Evolutionary conservation across 495 filamentous ascomycete genomes (phyloP).

Genomic region (Aspergillus steynii): DNA sequence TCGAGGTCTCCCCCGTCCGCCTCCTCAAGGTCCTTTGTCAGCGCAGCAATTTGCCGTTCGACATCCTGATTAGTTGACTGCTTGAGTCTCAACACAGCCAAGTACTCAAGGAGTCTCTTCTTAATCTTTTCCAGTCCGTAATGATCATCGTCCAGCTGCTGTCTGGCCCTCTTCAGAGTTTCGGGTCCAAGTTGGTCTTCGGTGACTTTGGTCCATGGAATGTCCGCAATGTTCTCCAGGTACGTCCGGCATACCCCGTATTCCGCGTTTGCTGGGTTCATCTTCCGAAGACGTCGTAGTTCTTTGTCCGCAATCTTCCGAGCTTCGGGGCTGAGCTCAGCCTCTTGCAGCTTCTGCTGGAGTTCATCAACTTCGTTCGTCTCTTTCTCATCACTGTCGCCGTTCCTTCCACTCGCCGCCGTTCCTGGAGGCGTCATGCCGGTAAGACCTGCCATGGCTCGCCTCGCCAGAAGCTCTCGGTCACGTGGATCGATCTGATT

Average conservation of each 20-base stretch:
- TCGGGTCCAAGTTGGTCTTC: constrained; percentile 84
- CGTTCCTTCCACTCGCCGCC: constrained; percentile 42
- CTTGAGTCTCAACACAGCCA: constrained; percentile 93
- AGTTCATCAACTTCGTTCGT: constrained; percentile 89
- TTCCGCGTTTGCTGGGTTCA: constrained; percentile 92
- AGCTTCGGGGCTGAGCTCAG: constrained; percentile 73
- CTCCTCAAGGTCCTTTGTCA: constrained; percentile 58
- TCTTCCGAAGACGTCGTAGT: constrained; percentile 85
- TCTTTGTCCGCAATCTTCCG: constrained; percentile 87
- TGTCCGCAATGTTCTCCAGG: constrained; percentile 89
- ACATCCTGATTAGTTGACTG: constrained; percentile 80
- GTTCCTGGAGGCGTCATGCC: constrained; percentile 54
- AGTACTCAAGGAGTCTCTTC: constrained; percentile 91
- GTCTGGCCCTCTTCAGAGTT: constrained; percentile 74
- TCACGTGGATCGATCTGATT: constrained; percentile 53
- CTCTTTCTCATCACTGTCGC: constrained; percentile 65
- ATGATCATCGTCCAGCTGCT: constrained; percentile 94
- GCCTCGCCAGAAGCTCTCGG: constrained; percentile 51
- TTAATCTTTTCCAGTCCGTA: constrained; percentile 98
- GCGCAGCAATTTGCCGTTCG: constrained; percentile 70
- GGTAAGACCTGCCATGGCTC: constrained; percentile 50
- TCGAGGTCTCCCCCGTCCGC: constrained; percentile 45
- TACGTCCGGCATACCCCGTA: constrained; percentile 94
- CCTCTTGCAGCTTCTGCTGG: constrained; percentile 80
- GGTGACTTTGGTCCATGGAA: constrained; percentile 87